phyloP scores from a whole-genome alignment of 1,284 basidiomycete genomes.

The Fomitopsis palustris region DNA sequence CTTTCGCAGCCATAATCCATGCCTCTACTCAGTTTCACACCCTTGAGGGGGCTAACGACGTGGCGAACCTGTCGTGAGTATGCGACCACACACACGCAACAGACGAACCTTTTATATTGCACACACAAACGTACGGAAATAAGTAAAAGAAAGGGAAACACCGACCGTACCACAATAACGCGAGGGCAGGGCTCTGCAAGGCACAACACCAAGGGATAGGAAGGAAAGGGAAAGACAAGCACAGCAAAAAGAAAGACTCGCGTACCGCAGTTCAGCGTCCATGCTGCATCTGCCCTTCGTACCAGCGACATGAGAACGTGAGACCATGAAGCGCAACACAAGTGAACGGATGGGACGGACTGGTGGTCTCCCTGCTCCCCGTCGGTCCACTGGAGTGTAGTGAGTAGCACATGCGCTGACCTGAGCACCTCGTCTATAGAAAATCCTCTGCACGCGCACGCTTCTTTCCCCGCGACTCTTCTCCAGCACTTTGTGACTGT shows the following conservation, averaged over 20 bases:
- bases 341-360: slow-evolving; percentile 30
- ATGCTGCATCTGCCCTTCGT: not conserved
- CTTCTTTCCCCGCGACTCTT: slow-evolving; percentile 73
- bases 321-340: not conserved
- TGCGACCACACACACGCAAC: slow-evolving; percentile 8
- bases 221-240: slow-evolving; percentile 11
- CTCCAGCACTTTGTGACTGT: slow-evolving; percentile 25
- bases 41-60: not conserved
- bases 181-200: slow-evolving; percentile 3
- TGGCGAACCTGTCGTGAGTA: slow-evolving; percentile 13
- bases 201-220: slow-evolving; percentile 10
- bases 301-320: slow-evolving; percentile 1
- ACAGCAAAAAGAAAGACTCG: slow-evolving; percentile 8
- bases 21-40: not conserved
- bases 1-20: not conserved
- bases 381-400: not conserved
- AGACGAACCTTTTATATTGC: slow-evolving; percentile 21
- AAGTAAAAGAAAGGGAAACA: slow-evolving; percentile 15
- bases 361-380: slow-evolving; percentile 22
- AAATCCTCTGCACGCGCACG: slow-evolving; percentile 78
- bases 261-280: slow-evolving; percentile 20
- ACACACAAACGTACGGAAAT: slow-evolving; percentile 6
- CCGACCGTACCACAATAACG: slow-evolving; percentile 22
- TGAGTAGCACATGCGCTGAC: not conserved
- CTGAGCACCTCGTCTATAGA: slow-evolving; percentile 35